Base-by-base conservation (phyloP, 2,329 filamentous ascomycete species). In the Colletotrichum gigasporum region DNA sequence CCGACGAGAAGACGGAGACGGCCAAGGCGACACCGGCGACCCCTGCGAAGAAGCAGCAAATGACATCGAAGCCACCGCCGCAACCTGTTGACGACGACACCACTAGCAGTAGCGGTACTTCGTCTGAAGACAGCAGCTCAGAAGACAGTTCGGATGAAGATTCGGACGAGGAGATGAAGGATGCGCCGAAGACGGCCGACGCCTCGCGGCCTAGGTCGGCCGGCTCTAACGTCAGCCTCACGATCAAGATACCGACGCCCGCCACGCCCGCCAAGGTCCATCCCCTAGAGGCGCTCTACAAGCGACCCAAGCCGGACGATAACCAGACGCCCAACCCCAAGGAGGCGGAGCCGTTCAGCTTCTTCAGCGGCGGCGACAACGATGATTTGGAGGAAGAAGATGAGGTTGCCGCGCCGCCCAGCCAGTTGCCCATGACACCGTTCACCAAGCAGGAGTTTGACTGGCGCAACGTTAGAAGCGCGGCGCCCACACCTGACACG, bases 401-500 rank as follows among this genome's bases (percentile, higher is more conserved):
- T 2, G 58, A 68, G 2, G 42, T 32, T 2, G 35, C 53, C 3
- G 63, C 67, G 5, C 68, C 68, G 4, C 63, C 67, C 5, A 68
- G 64, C 20, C 76, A 85, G 10, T 73, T 81, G 4, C 94, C 94
- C 11, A 88, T 93, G 77, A 97, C 95, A 0, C 95, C 95, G 0
- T 97, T 89, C 74, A 93, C 92, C 1, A 88, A 90, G 67, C 87
- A 90, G 69, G 95, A 98, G 69, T 82, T 95, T 28, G 90, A 93
- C 70, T 88, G 83, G 78, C 87, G 94, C 66, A 87, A 86, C 52
- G 74, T 92, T n/a, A 87, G 96, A 59, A 97, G 94, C 74, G 94
- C 94, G 5, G 96, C 96, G 2, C 96, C 96, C 0, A 99, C 96
- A 0, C 96, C 96, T 0, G 96, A 99, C 73, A 98, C 96, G 0